A percentile compares a stretch with the other conserved stretches of the same genome.
phyloP scores from a whole-genome alignment of 306 rosid species.

The Carpinus viminea region DNA sequence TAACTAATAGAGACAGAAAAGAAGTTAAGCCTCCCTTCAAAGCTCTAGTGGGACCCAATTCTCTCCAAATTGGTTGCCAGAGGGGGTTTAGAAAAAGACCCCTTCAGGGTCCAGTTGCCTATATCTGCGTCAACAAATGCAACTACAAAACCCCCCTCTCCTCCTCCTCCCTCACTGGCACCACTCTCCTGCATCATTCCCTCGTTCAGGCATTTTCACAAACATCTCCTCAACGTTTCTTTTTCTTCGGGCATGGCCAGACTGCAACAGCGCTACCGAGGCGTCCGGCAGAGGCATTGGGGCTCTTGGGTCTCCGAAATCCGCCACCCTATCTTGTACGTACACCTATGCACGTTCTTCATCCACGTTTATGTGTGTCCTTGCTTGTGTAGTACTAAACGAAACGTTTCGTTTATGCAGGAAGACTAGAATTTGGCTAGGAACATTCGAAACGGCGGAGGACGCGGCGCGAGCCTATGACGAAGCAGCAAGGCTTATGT shows the following conservation, averaged over 20 bases:
- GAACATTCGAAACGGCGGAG: constrained; percentile 93
- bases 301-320: constrained; percentile 99
- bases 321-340: constrained; percentile 93
- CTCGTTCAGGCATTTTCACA: constrained; percentile 36
- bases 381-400: background rate
- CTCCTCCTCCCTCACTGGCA: constrained; percentile 29
- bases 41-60: constrained; percentile 52
- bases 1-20: constrained; percentile 33
- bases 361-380: constrained; percentile 11
- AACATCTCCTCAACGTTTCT: constrained; percentile 37
- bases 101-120: constrained; percentile 12
- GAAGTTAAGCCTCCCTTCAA: constrained; percentile 29
- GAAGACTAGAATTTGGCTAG: constrained; percentile 96
- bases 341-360: background rate
- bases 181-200: constrained; percentile 5
- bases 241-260: constrained; percentile 65
- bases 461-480: constrained; percentile 95
- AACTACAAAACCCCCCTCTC: constrained; percentile 58
- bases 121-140: constrained; percentile 29
- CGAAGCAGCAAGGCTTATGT: constrained; percentile 94
- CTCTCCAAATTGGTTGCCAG: constrained; percentile 48
- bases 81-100: constrained; percentile 37
- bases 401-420: constrained; percentile 44
- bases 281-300: constrained; percentile 99
- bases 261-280: constrained; percentile 90